Evolutionary conservation across 2,329 filamentous ascomycete species (phyloP).

Genomic region (Elsinoe australis): DNA sequence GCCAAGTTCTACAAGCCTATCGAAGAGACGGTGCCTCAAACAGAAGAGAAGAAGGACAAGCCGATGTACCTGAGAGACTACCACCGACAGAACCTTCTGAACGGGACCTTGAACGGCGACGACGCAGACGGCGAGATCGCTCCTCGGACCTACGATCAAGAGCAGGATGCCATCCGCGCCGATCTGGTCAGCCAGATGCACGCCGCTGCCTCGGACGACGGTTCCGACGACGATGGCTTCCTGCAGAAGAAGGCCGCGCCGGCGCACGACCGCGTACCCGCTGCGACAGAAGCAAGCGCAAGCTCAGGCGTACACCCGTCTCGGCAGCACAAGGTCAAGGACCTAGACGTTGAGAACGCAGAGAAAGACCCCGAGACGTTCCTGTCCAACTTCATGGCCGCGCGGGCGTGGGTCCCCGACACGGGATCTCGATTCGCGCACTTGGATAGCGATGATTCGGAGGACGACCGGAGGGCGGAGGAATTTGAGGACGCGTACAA

Average conservation of each 20-base stretch:
- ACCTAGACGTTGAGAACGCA: slow-evolving; percentile 63
- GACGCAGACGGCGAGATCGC: slow-evolving; percentile 43
- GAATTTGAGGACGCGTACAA: slow-evolving; percentile 92
- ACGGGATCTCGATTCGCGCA: slow-evolving; percentile 63
- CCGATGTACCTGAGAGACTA: slow-evolving; percentile 83
- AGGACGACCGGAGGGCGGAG: slow-evolving; percentile 66
- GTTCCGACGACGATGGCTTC: slow-evolving; percentile 56
- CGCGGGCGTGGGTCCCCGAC: slow-evolving; percentile 77
- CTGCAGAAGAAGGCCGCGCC: slow-evolving; percentile 61
- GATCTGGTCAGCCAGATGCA: slow-evolving; percentile 75
- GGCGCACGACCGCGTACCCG: slow-evolving; percentile 18
- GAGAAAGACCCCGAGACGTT: slow-evolving; percentile 87
- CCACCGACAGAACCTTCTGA: slow-evolving; percentile 80
- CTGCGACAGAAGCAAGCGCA: neutral
- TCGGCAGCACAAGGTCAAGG: slow-evolving; percentile 33
- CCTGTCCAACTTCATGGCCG: slow-evolving; percentile 90
- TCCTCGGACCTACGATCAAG: slow-evolving; percentile 68
- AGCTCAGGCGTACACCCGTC: neutral
- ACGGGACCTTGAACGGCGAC: slow-evolving; percentile 54
- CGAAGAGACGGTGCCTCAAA: slow-evolving; percentile 40
- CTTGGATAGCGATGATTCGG: slow-evolving; percentile 87
- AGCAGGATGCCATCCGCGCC: slow-evolving; percentile 76
- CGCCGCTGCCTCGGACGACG: slow-evolving; percentile 45
- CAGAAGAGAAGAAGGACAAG: slow-evolving; percentile 51
- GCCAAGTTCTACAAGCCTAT: slow-evolving; percentile 67